Evolutionary conservation across 345 rosid genomes (phyloP).

Genomic region (Eucalyptus tenuipes): DNA sequence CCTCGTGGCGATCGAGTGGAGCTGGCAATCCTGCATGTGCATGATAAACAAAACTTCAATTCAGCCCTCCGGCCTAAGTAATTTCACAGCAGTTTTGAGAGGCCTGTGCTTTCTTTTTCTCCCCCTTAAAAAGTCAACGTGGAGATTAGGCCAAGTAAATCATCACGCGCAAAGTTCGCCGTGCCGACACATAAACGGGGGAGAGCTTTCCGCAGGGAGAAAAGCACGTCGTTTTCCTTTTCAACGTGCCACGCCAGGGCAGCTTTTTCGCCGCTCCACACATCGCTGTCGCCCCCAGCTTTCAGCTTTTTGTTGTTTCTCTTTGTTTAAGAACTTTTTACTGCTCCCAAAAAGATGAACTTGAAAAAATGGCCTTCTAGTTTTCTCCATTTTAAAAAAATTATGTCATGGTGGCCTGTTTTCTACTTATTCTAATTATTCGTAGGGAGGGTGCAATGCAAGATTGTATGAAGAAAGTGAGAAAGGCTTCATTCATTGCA

Average conservation of each 20-base stretch:
- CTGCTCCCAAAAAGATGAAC: background rate
- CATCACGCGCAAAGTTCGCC: background rate
- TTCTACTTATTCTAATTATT: background rate
- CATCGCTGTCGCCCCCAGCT: background rate
- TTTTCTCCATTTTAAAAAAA: background rate
- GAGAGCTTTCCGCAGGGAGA: background rate
- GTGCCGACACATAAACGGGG: background rate
- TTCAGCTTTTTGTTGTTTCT: background rate
- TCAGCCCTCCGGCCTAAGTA: background rate
- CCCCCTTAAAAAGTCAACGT: background rate
- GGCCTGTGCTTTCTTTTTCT: background rate
- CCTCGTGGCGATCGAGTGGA: constrained; percentile 82
- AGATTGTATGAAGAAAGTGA: background rate
- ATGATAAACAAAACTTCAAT: background rate
- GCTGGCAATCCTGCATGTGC: constrained; percentile 65
- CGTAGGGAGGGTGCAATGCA: background rate
- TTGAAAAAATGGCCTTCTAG: background rate
- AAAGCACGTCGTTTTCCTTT: background rate
- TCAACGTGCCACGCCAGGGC: background rate
- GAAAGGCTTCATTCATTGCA: background rate
- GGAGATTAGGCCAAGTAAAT: background rate
- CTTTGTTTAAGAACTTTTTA: background rate
- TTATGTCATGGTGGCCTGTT: background rate
- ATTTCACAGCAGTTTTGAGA: background rate
- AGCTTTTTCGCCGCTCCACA: background rate